phyloP scores from a whole-genome alignment of 305 asterid species.

The Coffea humblotiana region DNA sequence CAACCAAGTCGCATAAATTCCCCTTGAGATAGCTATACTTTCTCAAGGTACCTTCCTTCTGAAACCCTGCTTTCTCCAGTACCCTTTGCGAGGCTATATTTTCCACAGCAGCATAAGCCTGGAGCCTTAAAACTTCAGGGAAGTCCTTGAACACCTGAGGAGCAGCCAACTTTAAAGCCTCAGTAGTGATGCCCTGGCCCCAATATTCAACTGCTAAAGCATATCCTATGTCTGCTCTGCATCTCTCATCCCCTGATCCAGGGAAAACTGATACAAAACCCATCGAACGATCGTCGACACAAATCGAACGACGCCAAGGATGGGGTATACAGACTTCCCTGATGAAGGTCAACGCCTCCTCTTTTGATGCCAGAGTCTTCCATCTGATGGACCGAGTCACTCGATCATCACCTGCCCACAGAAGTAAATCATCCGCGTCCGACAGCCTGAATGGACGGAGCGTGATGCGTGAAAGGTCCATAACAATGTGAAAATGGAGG shows the following conservation, averaged over 20 bases:
- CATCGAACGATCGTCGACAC: constrained; percentile 39
- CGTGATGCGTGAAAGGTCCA: constrained; percentile 26
- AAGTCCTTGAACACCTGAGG: constrained; percentile 35
- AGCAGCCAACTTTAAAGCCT: constrained; percentile 39
- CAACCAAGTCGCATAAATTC: constrained; percentile 29
- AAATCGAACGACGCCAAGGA: constrained; percentile 51
- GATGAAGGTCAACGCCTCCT: constrained; percentile 48
- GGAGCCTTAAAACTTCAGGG: constrained; percentile 41
- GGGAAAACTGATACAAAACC: constrained; percentile 37
- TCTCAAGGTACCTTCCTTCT: constrained; percentile 45
- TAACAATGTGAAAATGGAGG: constrained; percentile 1
- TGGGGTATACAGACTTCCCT: constrained; percentile 35
- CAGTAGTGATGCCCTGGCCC: constrained; percentile 47
- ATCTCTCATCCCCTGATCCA: constrained; percentile 40
- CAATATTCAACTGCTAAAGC: constrained; percentile 41
- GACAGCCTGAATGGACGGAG: constrained; percentile 27
- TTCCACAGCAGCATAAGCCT: constrained; percentile 35
- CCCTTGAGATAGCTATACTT: constrained; percentile 44
- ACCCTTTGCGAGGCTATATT: constrained; percentile 50
- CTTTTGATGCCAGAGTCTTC: constrained; percentile 38
- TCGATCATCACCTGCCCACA: constrained; percentile 50
- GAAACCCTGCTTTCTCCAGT: constrained; percentile 50
- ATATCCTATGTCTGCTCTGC: constrained; percentile 47
- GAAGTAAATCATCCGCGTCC: constrained; percentile 30
- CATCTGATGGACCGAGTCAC: constrained; percentile 31